phyloP scores from a whole-genome alignment of 139 green algal species.

The Microglena sp. region DNA sequence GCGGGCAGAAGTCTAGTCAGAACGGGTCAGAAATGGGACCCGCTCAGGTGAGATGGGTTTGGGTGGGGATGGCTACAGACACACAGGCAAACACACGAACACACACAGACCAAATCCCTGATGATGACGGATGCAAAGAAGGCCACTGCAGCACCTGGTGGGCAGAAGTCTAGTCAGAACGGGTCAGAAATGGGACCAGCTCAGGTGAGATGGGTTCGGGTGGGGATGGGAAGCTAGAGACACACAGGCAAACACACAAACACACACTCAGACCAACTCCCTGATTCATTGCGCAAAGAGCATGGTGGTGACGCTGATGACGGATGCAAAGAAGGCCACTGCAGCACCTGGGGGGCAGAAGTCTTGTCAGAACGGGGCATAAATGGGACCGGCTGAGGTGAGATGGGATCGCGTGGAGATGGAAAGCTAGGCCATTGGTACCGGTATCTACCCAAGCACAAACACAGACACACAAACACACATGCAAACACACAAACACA shows the following conservation, averaged over 20 bases:
- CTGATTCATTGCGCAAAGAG: conserved; percentile 22
- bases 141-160: background rate
- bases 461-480: background rate
- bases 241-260: background rate
- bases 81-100: background rate
- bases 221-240: background rate
- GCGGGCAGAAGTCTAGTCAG: background rate
- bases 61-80: background rate
- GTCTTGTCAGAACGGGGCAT: too few species aligned
- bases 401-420: background rate
- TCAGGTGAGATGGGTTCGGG: too few species aligned
- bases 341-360: background rate
- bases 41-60: too few species aligned
- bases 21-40: too few species aligned
- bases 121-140: conserved; percentile 13
- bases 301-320: conserved; percentile 16
- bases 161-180: too few species aligned
- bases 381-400: too few species aligned
- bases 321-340: background rate
- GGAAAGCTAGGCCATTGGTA: background rate
- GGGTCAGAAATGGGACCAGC: too few species aligned
- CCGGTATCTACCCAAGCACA: background rate
- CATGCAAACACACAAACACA: too few species aligned
- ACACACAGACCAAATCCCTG: background rate
- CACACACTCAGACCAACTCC: conserved; percentile 34